Evolutionary conservation across 2,329 filamentous ascomycete species (phyloP), one percentile per base, ranked within the genome.

Genomic region (Hypoxylon sp.): DNA sequence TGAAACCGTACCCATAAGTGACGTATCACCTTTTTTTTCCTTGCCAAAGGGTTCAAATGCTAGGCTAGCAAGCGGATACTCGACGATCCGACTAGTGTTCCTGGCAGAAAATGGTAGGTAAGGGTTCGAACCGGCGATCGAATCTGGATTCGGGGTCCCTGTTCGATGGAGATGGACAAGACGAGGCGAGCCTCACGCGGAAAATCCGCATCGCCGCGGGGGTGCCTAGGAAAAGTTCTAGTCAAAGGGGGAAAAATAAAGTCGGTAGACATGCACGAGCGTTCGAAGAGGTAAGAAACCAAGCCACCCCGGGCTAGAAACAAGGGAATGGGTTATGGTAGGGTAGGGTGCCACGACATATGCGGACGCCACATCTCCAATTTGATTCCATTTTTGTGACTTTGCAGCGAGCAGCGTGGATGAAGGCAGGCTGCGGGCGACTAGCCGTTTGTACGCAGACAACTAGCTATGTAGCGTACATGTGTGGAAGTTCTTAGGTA

Each of bases 1-100:
- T 43, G 36, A 57, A 47, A 54, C 50, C 54, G 40, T 43, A 57
- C 54, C 54, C 49, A 57, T 50, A 23, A 38, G 50, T 25, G 36
- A 31, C 32, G 46, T 29, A 40, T n/a, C n/a, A n/a, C n/a, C n/a
- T n/a, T n/a, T n/a, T n/a, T n/a, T n/a, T n/a, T n/a, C n/a, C n/a
- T n/a, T n/a, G n/a, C n/a, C n/a, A n/a, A n/a, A n/a, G n/a, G n/a
- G n/a, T n/a, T n/a, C n/a, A n/a, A n/a, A n/a, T n/a, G n/a, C n/a
- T n/a, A n/a, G n/a, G n/a, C n/a, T 45, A 16, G 17, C 30, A 6
- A 32, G 31, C 40, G 29, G 53, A 34, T 43, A 26, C 23, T 36
- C 29, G 46, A 34, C 51, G 55, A 57, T 57, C 55, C 25, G n/a
- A n/a, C n/a, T n/a, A n/a, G n/a, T n/a, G n/a, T n/a, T n/a, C n/a